These are phyloP conservation scores for Blastobotrys chiropterorum DNA, from an alignment of 805 yeast genomes.

Conservation along the genomic window DNA sequence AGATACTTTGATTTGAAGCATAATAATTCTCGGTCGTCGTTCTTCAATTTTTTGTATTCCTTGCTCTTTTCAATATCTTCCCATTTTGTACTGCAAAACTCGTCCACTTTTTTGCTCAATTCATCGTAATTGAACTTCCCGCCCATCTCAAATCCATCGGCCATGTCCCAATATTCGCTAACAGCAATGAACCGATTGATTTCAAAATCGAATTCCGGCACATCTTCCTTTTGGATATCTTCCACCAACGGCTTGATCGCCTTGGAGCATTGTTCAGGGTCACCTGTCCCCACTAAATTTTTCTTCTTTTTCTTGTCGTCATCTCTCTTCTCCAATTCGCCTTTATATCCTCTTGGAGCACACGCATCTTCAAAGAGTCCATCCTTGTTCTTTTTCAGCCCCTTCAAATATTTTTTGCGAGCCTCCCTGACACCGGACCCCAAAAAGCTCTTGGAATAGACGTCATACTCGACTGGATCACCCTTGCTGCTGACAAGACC, in stretches of 20 bases:
- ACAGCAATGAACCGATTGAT: slow-evolving; percentile 86
- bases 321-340: slow-evolving; percentile 4
- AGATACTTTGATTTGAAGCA: slow-evolving; percentile 97
- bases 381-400: slow-evolving; percentile 11
- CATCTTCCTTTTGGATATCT: slow-evolving; percentile 8
- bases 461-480: slow-evolving; percentile 58
- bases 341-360: slow-evolving; percentile 58
- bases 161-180: slow-evolving; percentile 96
- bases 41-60: slow-evolving; percentile 48
- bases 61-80: slow-evolving; percentile 39
- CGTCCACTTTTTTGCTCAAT: slow-evolving; percentile 58
- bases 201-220: slow-evolving; percentile 72
- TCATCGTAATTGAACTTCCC: slow-evolving; percentile 73
- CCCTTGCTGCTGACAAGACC: slow-evolving; percentile 60
- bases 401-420: slow-evolving; percentile 53
- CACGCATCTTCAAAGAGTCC: slow-evolving; percentile 64
- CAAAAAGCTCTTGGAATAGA: slow-evolving; percentile 92
- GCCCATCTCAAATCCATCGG: slow-evolving; percentile 82
- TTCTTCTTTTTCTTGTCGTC: slow-evolving; percentile 8
- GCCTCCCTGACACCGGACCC: slow-evolving; percentile 98
- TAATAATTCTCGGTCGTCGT: slow-evolving; percentile 53
- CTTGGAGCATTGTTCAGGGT: slow-evolving; percentile 65
- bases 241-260: slow-evolving; percentile 64
- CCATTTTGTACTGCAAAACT: slow-evolving; percentile 80
- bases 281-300: slow-evolving; percentile 65